Percentiles rank a stretch among this genome's conserved stretches.
Conservation (phyloP, 768 basidiomycete species). For the Boletales sp. region DNA sequence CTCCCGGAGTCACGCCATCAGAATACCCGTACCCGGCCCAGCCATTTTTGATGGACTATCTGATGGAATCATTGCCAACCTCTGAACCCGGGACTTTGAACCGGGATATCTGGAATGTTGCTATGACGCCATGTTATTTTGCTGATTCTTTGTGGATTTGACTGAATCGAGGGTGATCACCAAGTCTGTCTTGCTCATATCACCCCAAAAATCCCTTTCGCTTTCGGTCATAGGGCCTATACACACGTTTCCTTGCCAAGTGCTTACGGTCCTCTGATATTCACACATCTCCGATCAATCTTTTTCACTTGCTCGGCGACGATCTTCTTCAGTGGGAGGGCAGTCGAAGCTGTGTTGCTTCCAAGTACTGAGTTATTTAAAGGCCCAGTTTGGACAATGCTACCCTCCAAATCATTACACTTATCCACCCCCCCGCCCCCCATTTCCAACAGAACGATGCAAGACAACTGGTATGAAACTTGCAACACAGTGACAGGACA, state of each 20-base stretch:
- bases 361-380: slow-evolving; percentile 7
- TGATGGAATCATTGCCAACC: neutral
- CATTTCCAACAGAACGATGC: slow-evolving; percentile 6
- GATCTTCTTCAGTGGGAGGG: neutral
- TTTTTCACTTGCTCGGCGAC: neutral
- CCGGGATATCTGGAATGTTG: neutral
- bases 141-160: too few relatives aligned
- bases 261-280: neutral
- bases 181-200: too few relatives aligned
- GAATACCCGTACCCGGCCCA: neutral
- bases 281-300: neutral
- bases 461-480: slow-evolving; percentile 4
- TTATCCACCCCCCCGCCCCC: neutral
- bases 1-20: neutral
- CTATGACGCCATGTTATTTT: neutral
- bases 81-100: neutral
- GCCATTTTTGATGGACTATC: neutral
- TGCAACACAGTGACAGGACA: neutral
- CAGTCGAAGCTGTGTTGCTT: slow-evolving; percentile 11
- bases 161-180: too few relatives aligned
- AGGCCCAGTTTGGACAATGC: neutral
- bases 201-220: neutral
- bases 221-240: neutral
- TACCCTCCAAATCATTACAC: neutral
- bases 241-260: neutral